Base-by-base conservation (phyloP, 495 filamentous ascomycete species). In the Xylaria cubensis region DNA sequence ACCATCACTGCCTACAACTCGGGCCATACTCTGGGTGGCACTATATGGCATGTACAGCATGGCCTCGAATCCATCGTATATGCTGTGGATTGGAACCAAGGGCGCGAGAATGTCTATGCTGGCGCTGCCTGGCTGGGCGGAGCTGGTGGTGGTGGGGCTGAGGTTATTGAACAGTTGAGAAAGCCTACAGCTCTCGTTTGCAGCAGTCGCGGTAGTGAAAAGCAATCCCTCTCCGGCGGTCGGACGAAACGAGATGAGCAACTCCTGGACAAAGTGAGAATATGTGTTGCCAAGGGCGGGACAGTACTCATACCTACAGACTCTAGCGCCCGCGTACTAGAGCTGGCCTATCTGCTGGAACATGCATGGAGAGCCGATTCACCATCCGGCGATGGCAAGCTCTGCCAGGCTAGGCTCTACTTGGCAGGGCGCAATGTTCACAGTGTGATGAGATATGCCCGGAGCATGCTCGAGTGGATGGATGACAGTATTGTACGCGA, bases 391-490 rank as follows among this genome's bases (percentile, higher is more conserved):
- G 90, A 88, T 36, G 88, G 90, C 15, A 86, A 89, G 7, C 87
- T 97, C 39, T 90, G 89, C 75, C 84, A 85, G 3, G 87, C 93
- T 0, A 91, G 90, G 67, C 81, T 97, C 0, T 98, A 94, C 78
- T 81, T 99, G 46, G 95, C 93, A 0, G 93, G 93, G 24, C 91
- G 88, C 61, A 95, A 91, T 72, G 90, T 92, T 65, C 88, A 90
- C 64, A 92, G 92, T 32, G 95, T 93, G 1, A 93, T 97, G 90
- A 85, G 92, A 69, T 90, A 97, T 67, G 92, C 95, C 19, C 88
- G 94, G 72, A 98, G 95, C 79, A 97, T 98, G 94, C 82, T 98
- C 67, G 96, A 99, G 79, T 99, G 96, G 96, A 98, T 98, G 94
- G 94, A 98, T 76, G 94, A 97, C 75, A 91, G 88, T 62, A 94